Percentiles rank a stretch among this genome's conserved stretches.
phyloP scores from a whole-genome alignment of 2,329 filamentous ascomycete species.

The Cordyceps farinosa region DNA sequence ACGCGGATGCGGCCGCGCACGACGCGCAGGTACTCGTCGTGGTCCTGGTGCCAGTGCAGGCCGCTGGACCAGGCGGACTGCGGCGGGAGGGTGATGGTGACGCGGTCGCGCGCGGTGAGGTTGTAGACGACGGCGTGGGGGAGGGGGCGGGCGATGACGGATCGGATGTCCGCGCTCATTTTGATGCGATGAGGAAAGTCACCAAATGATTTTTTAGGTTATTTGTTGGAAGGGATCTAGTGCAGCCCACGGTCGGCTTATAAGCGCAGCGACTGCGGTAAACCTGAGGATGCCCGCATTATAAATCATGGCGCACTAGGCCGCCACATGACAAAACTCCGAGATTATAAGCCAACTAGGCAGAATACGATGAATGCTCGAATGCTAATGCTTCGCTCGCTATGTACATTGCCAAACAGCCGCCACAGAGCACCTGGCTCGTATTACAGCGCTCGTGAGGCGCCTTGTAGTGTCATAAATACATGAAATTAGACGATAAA shows the following conservation, averaged over 20 bases:
- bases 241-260: background rate
- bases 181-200: background rate
- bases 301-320: conserved; percentile 9
- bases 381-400: too few species aligned
- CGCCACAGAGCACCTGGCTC: too few species aligned
- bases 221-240: background rate
- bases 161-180: background rate
- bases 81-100: conserved; percentile 41
- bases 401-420: background rate
- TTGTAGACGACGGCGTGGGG: conserved; percentile 25
- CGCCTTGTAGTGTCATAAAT: too few species aligned
- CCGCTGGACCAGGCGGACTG: conserved; percentile 46
- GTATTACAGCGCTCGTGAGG: too few species aligned
- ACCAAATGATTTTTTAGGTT: background rate
- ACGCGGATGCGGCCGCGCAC: conserved; percentile 35
- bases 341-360: background rate
- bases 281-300: conserved; percentile 12
- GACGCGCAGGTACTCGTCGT: conserved; percentile 45
- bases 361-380: too few species aligned
- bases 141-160: background rate
- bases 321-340: background rate
- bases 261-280: background rate
- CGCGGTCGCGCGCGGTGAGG: conserved; percentile 34
- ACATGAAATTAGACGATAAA: too few species aligned
- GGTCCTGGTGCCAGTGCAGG: conserved; percentile 46